A percentile compares a stretch with the other conserved stretches of the same genome.
Conservation (phyloP, 345 rosid species). For the Dipteronia dyeriana region DNA sequence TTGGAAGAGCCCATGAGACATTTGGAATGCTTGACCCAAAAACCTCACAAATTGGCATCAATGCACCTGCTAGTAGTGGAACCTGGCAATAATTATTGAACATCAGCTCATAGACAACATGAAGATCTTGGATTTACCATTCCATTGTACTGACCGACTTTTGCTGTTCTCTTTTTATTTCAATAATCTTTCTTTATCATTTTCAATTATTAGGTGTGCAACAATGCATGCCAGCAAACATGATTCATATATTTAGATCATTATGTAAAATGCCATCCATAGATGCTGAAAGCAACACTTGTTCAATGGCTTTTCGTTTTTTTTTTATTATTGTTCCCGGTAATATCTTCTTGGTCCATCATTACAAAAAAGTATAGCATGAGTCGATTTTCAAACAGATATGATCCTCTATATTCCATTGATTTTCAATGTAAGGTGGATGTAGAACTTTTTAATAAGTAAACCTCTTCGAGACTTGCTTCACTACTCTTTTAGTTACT, state of each 20-base stretch:
- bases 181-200: neutral
- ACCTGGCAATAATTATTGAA: constrained; percentile 45
- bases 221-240: neutral
- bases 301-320: neutral
- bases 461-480: neutral
- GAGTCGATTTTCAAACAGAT: neutral
- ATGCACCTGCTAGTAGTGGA: constrained; percentile 81
- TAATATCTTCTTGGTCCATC: neutral
- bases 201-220: neutral
- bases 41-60: constrained; percentile 93
- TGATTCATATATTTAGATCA: constrained; percentile 4
- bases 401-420: neutral
- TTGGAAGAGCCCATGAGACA: constrained; percentile 64
- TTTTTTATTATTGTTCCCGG: neutral
- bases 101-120: constrained; percentile 12
- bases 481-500: neutral
- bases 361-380: neutral
- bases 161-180: neutral
- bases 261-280: neutral
- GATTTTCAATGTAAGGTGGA: neutral
- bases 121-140: constrained; percentile 5
- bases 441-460: neutral
- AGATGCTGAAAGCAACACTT: neutral
- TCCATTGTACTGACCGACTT: constrained; percentile 2
- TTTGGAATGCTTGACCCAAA: constrained; percentile 75